Conservation (phyloP, 1,284 basidiomycete genomes). For the Porogramme epimiltina region DNA sequence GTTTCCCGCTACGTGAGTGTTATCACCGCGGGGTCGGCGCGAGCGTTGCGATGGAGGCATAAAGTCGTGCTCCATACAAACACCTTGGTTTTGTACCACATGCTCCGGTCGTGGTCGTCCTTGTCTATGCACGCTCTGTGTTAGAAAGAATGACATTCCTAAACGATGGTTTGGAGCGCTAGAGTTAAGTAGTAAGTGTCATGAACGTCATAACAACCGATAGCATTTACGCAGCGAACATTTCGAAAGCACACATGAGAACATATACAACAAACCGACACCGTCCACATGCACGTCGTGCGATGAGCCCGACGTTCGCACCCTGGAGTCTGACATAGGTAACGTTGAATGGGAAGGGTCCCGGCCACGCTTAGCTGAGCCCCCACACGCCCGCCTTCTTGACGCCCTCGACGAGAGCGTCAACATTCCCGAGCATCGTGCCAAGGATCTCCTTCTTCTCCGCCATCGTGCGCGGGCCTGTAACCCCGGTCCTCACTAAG, state of each 20-base stretch:
- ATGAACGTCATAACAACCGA: conserved; percentile 15
- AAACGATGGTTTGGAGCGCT: too few species aligned
- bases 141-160: too few species aligned
- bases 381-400: conserved; percentile 86
- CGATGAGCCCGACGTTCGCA: too few species aligned
- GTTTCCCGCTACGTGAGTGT: too few species aligned
- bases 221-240: conserved; percentile 19
- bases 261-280: not conserved
- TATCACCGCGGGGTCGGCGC: too few species aligned
- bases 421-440: conserved; percentile 85
- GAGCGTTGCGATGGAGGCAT: too few species aligned
- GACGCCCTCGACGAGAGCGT: conserved; percentile 83
- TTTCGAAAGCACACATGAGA: conserved; percentile 18
- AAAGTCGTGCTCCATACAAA: too few species aligned
- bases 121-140: too few species aligned
- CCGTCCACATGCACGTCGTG: too few species aligned
- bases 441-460: conserved; percentile 85
- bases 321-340: not conserved
- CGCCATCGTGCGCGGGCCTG: conserved; percentile 61
- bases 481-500: conserved; percentile 4
- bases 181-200: not conserved
- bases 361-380: conserved; percentile 25
- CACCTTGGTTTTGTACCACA: too few species aligned
- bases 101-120: too few species aligned
- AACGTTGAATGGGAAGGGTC: too few species aligned